Conservation (phyloP, 129 eudicot species). For the Chrysanthemum lavandulifolium region DNA sequence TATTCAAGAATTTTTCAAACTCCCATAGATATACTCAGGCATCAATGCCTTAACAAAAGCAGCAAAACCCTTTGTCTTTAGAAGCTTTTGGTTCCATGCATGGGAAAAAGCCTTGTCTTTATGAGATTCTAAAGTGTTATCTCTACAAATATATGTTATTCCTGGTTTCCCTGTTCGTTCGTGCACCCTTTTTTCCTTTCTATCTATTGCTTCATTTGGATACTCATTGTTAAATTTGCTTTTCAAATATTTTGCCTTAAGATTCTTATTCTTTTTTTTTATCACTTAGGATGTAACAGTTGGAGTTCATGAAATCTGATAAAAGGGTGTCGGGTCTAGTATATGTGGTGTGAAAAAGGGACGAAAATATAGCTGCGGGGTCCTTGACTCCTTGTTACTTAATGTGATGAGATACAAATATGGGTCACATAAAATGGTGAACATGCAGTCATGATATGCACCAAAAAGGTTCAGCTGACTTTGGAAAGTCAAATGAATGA, state of each 20-base stretch:
- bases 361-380: too few relatives aligned
- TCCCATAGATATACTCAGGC: slow-evolving; percentile 29
- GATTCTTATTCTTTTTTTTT: neutral
- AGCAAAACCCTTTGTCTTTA: slow-evolving; percentile 11
- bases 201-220: slow-evolving; percentile 14
- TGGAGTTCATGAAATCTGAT: neutral
- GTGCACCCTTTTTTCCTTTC: slow-evolving; percentile 20
- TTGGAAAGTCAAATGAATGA: slow-evolving; percentile 1
- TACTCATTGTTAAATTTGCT: neutral
- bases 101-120: slow-evolving; percentile 29
- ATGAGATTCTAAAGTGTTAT: slow-evolving; percentile 24
- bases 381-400: too few relatives aligned
- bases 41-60: slow-evolving; percentile 33
- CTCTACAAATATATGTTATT: slow-evolving; percentile 23
- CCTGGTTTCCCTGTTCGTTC: slow-evolving; percentile 20
- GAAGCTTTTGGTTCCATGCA: slow-evolving; percentile 31
- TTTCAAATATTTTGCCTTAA: neutral
- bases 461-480: neutral
- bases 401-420: too few relatives aligned
- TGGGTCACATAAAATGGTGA: too few relatives aligned
- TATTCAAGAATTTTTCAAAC: slow-evolving; percentile 12
- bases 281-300: slow-evolving; percentile 2
- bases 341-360: too few relatives aligned
- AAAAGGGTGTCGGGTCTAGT: neutral
- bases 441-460: too few relatives aligned